These are phyloP conservation scores for Malus hybrid DNA, from an alignment of 331 rosid genomes.

Conservation along the genomic window DNA sequence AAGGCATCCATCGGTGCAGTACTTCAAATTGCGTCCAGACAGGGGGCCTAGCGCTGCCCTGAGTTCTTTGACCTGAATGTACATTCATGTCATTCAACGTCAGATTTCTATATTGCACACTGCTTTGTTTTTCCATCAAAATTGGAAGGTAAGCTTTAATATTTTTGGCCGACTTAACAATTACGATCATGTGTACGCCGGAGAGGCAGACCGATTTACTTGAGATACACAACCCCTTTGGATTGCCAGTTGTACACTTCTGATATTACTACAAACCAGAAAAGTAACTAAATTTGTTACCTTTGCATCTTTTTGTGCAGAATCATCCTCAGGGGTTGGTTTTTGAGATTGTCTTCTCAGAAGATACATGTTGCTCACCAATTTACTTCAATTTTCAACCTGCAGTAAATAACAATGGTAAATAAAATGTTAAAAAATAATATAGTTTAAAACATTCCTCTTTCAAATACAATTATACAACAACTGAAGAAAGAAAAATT, in stretches of 20 bases:
- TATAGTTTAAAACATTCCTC: neutral
- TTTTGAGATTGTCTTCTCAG: constrained; percentile 42
- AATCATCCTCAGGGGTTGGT: constrained; percentile 30
- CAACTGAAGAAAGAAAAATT: neutral
- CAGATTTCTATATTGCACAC: neutral
- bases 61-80: constrained; percentile 58
- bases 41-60: constrained; percentile 52
- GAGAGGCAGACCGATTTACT: neutral
- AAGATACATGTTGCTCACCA: constrained; percentile 44
- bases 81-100: neutral
- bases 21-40: constrained; percentile 54
- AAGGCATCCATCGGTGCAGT: constrained; percentile 65
- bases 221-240: neutral
- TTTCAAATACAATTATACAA: neutral
- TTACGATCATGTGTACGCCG: neutral
- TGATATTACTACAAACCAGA: neutral
- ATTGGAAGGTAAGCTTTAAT: neutral
- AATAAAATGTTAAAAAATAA: neutral
- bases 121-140: neutral
- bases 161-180: neutral
- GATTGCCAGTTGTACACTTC: neutral
- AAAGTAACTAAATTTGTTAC: neutral
- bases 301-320: constrained; percentile 27
- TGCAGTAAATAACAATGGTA: neutral
- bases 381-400: constrained; percentile 7